Percentiles rank a stretch among this genome's conserved stretches.
phyloP scores from a whole-genome alignment of 2,329 filamentous ascomycete genomes.

The Paracoccidioides brasiliensis region DNA sequence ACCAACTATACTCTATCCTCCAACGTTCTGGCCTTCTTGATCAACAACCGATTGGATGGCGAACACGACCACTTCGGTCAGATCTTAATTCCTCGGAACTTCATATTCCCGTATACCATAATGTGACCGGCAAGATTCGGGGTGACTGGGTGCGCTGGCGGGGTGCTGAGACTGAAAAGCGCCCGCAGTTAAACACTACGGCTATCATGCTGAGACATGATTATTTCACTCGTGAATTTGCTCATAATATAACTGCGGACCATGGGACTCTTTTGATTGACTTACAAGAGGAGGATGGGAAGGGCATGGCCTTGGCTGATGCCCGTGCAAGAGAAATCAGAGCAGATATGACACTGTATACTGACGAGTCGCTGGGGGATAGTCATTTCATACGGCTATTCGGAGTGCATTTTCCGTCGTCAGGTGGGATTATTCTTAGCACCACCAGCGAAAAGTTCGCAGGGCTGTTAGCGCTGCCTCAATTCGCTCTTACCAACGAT shows the following conservation, averaged over 20 bases:
- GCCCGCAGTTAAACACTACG: constrained; percentile 49
- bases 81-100: constrained; percentile 25
- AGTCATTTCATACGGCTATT: constrained; percentile 69
- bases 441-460: constrained; percentile 90
- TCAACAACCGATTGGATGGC: constrained; percentile 18
- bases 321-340: constrained; percentile 55
- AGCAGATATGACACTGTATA: constrained; percentile 59
- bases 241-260: constrained; percentile 64
- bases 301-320: constrained; percentile 25
- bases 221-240: constrained; percentile 56
- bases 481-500: constrained; percentile 53
- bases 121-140: constrained; percentile 61
- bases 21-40: constrained; percentile 20
- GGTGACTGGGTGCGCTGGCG: constrained; percentile 60
- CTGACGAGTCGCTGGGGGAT: constrained; percentile 54
- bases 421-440: constrained; percentile 66
- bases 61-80: constrained; percentile 12
- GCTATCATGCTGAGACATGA: constrained; percentile 51
- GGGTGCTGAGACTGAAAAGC: constrained; percentile 27
- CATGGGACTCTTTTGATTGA: constrained; percentile 58
- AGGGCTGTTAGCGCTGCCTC: constrained; percentile 81
- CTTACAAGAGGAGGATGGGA: constrained; percentile 44
- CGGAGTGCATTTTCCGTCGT: constrained; percentile 74
- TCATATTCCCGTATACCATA: constrained; percentile 53
- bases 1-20: constrained; percentile 35